Evolutionary conservation across 306 rosid species (phyloP).

Genomic region (Arachis hypogaea): DNA sequence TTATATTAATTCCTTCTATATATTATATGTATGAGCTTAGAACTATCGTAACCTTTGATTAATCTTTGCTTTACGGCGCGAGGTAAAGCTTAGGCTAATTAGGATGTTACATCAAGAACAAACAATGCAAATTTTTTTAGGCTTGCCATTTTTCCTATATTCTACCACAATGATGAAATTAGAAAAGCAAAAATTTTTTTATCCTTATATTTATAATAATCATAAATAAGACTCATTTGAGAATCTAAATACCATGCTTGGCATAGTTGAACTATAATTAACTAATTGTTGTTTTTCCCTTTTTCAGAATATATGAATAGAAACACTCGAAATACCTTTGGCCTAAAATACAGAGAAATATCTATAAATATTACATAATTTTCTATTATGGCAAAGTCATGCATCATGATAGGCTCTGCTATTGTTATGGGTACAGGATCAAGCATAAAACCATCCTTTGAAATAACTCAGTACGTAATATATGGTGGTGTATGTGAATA

Average conservation of each 20-base stretch:
- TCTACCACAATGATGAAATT: not conserved
- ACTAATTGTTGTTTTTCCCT: not conserved
- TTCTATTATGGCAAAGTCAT: conserved; percentile 93
- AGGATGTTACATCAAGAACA: not conserved
- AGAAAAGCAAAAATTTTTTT: not conserved
- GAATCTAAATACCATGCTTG: conserved; percentile 6
- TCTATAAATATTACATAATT: conserved; percentile 88
- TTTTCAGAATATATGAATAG: conserved; percentile 15
- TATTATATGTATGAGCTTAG: too few relatives aligned
- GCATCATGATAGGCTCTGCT: conserved; percentile 91
- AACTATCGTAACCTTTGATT: too few relatives aligned
- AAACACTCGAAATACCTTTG: conserved; percentile 64
- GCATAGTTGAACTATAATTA: conserved; percentile 7
- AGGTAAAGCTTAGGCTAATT: too few relatives aligned
- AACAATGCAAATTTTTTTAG: not conserved
- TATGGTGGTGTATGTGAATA: conserved; percentile 85
- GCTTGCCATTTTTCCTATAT: not conserved
- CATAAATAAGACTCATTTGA: conserved; percentile 4
- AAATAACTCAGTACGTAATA: conserved; percentile 88
- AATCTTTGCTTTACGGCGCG: too few relatives aligned
- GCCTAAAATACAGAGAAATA: conserved; percentile 81
- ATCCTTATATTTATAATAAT: not conserved
- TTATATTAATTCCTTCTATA: too few relatives aligned
- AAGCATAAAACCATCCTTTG: conserved; percentile 86
- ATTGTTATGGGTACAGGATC: conserved; percentile 93